These are phyloP conservation scores for Onygena corvina DNA, from an alignment of 2,329 filamentous ascomycete genomes.

Conservation along the genomic window DNA sequence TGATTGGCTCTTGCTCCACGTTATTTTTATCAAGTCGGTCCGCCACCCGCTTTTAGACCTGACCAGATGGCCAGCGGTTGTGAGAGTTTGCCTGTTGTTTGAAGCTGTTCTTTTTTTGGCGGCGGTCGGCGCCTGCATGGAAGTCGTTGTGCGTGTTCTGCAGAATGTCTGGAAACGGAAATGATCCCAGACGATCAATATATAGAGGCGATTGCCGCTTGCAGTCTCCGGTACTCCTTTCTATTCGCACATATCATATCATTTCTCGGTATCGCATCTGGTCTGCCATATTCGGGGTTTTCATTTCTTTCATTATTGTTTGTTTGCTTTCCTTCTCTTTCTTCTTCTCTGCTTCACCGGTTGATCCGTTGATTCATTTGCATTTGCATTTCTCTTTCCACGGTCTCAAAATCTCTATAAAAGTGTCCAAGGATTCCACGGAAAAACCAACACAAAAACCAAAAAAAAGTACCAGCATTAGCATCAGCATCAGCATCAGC, in stretches of 20 bases:
- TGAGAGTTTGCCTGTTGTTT: background rate
- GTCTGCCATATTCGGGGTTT: constrained; percentile 1
- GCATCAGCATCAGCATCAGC: background rate
- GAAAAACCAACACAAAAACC: background rate
- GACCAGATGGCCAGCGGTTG: background rate
- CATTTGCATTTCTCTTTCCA: background rate
- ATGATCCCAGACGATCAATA: background rate
- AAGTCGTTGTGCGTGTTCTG: constrained; percentile 1
- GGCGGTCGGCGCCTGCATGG: background rate
- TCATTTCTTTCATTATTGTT: background rate
- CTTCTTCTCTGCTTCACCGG: background rate
- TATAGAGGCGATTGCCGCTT: background rate
- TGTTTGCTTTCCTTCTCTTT: background rate
- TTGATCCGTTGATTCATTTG: background rate
- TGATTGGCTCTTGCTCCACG: constrained; percentile 2
- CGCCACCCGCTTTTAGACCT: background rate
- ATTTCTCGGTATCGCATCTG: background rate
- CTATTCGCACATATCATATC: background rate
- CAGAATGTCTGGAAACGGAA: constrained; percentile 2
- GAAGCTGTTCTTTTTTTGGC: constrained; percentile 2
- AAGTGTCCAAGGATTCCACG: background rate
- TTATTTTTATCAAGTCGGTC: background rate
- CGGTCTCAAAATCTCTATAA: background rate
- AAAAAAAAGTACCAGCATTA: background rate
- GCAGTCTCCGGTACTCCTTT: background rate